Evolutionary conservation across 371 early-diverging fungal species (phyloP).

Genomic region (Mucor saturninus): DNA sequence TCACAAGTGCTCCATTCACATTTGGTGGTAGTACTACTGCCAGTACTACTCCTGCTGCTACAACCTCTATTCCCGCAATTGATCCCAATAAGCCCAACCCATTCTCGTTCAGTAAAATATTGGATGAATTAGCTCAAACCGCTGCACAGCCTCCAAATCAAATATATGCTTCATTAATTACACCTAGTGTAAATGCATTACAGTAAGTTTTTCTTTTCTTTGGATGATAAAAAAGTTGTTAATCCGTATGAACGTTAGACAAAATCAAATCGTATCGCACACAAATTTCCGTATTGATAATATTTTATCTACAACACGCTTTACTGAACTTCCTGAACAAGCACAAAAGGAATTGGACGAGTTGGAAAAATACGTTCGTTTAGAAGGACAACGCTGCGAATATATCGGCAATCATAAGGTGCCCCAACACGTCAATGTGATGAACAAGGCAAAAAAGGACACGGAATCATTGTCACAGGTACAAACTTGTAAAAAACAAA

Average conservation of each 20-base stretch:
- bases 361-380: conserved; percentile 43
- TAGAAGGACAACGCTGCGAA: conserved; percentile 44
- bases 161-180: conserved; percentile 37
- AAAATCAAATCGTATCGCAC: conserved; percentile 39
- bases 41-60: conserved; percentile 17
- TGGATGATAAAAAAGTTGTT: too few relatives aligned
- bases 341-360: conserved; percentile 51
- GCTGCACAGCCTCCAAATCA: conserved; percentile 39
- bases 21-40: conserved; percentile 17
- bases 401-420: conserved; percentile 40
- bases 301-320: conserved; percentile 41
- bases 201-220: conserved; percentile 29
- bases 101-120: conserved; percentile 39
- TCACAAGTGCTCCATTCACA: conserved; percentile 24
- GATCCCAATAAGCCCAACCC: conserved; percentile 31
- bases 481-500: background rate
- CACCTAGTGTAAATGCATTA: conserved; percentile 30
- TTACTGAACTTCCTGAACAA: conserved; percentile 48
- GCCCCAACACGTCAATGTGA: conserved; percentile 36
- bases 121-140: conserved; percentile 34
- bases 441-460: conserved; percentile 30
- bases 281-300: conserved; percentile 54
- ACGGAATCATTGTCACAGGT: conserved; percentile 43
- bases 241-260: conserved; percentile 18
- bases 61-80: conserved; percentile 3